Evolutionary conservation across 768 basidiomycete species (phyloP).

Genomic region (Suillus americanus): DNA sequence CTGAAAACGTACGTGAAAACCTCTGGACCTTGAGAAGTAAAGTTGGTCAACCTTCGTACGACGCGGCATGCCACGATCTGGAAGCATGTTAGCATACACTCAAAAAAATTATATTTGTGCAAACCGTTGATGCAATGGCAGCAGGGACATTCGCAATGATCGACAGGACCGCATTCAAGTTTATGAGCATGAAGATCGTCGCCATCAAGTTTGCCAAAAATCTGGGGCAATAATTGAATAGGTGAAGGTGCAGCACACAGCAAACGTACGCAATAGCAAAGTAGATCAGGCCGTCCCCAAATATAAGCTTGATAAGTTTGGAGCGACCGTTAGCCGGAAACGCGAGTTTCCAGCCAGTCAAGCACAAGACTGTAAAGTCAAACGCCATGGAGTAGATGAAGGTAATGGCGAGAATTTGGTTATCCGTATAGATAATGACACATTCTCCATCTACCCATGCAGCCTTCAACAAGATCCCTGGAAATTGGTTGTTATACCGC

Average conservation of each 20-base stretch:
- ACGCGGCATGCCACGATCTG: slow-evolving; percentile 65
- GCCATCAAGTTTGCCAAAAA: slow-evolving; percentile 68
- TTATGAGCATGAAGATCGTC: slow-evolving; percentile 61
- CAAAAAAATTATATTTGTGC: slow-evolving; percentile 11
- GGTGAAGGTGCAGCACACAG: slow-evolving; percentile 5
- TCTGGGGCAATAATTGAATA: slow-evolving; percentile 32
- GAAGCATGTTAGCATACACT: neutral
- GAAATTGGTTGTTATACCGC: neutral
- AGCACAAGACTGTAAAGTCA: slow-evolving; percentile 59
- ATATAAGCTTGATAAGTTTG: slow-evolving; percentile 62
- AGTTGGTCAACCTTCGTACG: slow-evolving; percentile 67
- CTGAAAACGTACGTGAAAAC: slow-evolving; percentile 47
- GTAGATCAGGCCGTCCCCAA: slow-evolving; percentile 72
- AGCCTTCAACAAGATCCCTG: slow-evolving; percentile 62
- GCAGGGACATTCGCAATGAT: slow-evolving; percentile 75
- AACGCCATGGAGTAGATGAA: slow-evolving; percentile 78
- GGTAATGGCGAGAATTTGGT: slow-evolving; percentile 56
- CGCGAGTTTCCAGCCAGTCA: slow-evolving; percentile 63
- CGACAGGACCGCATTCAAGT: slow-evolving; percentile 72
- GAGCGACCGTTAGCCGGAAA: slow-evolving; percentile 47
- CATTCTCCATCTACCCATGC: slow-evolving; percentile 53
- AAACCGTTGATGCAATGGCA: slow-evolving; percentile 65
- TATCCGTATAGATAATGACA: slow-evolving; percentile 58
- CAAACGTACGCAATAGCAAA: slow-evolving; percentile 64
- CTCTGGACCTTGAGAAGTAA: slow-evolving; percentile 46